Evolutionary conservation across 176 grass and related monocot species (phyloP), one percentile per base, ranked within the genome.

Genomic region (Musa itinerans): DNA sequence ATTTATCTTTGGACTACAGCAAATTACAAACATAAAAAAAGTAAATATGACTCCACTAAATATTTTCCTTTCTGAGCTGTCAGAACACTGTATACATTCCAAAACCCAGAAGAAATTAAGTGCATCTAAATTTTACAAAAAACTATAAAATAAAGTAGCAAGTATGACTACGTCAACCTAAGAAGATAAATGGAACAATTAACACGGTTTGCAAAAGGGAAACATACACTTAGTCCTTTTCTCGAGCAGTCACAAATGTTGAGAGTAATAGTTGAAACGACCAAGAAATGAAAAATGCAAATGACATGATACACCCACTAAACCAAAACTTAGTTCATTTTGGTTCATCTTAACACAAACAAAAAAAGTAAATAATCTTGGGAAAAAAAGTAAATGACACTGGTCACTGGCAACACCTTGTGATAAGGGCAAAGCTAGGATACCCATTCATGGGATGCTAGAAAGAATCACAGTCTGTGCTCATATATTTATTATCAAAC

Each of bases 1-100:
- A 80, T 50, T 83, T 87, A 49, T 83, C 83, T 4, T 80, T 85
- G 56, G 54, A 82, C 88, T 90, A 82, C 34, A 87, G 69, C 76
- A 61, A 75, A 10, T 9, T 13, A 11, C 15, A 65, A n/a, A 66
- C 19, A 77, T 10, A 52, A 17, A 7, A 77, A 15, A 11, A 74
- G 8, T 15, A 8, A 12, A 65, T 17, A 21, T 50, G 8, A 22
- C 15, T 25, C 68, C 15, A 10, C 34, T 51, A 9, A 50, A 70
- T 70, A 50, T 50, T 70, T 70, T 43, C 14, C 15, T 3, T 17
- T 2, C 34, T 70, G 15, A n/a, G 24, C 24, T 4, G 2, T 51
- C n/a, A 70, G 17, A 70, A 17, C 6, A 57, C 17, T 16, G 24
- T 24, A 57, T 57, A 57, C 17, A 16, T 57, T 61, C 5, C 10